Conservation (phyloP, 2,329 filamentous ascomycete genomes). For the Aspergillus sp. region DNA sequence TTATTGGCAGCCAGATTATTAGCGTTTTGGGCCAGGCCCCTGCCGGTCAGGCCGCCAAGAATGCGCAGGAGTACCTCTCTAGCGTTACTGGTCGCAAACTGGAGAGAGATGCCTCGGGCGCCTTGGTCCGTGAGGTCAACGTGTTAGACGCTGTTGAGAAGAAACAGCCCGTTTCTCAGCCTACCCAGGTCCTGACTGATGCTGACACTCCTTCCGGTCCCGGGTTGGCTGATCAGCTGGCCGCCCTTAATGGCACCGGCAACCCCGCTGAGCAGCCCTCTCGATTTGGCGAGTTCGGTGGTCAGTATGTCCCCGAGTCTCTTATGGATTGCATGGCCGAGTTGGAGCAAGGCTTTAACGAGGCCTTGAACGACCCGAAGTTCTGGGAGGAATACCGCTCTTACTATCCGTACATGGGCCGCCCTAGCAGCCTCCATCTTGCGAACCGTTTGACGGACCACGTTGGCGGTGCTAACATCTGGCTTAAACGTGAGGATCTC, state of each 20-base stretch:
- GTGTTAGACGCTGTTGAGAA: slow-evolving; percentile 60
- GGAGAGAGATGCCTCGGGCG: slow-evolving; percentile 37
- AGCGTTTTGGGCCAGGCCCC: slow-evolving; percentile 64
- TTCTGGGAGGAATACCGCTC: slow-evolving; percentile 98
- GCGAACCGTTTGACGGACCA: slow-evolving; percentile 81
- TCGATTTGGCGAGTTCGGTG: slow-evolving; percentile 90
- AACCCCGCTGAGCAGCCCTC: slow-evolving; percentile 59
- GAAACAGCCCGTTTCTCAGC: slow-evolving; percentile 36
- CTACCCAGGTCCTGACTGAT: slow-evolving; percentile 59
- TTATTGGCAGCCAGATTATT: slow-evolving; percentile 94
- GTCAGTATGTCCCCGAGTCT: slow-evolving; percentile 94
- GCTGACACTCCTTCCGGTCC: slow-evolving; percentile 49
- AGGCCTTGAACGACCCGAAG: slow-evolving; percentile 72
- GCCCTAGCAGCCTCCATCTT: slow-evolving; percentile 82
- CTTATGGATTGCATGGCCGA: slow-evolving; percentile 94
- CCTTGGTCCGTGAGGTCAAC: slow-evolving; percentile 56
- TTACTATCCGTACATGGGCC: slow-evolving; percentile 95
- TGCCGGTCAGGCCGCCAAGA: slow-evolving; percentile 57
- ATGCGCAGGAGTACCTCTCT: slow-evolving; percentile 79
- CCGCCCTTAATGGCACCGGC: slow-evolving; percentile 63
- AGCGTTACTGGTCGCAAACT: slow-evolving; percentile 55
- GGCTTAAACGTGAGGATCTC: slow-evolving; percentile 93
- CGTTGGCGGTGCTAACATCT: slow-evolving; percentile 89
- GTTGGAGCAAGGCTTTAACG: slow-evolving; percentile 83
- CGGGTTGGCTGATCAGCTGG: slow-evolving; percentile 72